Evolutionary conservation across 2,329 filamentous ascomycete genomes (phyloP), one percentile per base, ranked within the genome.

Genomic region (Diplodia mutila): DNA sequence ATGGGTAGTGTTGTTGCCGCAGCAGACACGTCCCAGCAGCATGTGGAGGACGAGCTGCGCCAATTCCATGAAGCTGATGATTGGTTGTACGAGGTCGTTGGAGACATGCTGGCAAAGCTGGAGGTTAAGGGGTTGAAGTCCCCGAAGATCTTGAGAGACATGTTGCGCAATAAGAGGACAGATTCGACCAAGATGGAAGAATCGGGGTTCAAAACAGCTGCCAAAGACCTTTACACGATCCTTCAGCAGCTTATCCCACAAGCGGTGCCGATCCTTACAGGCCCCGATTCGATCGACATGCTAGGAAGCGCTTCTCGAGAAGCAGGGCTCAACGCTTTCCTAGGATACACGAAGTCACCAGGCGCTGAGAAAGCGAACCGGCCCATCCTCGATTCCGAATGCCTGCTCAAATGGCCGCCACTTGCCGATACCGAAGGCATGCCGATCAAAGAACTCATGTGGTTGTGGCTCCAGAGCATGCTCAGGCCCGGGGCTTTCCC

Each of bases 11-110:
- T 85, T 46, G 81, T 84, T 23, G 77, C 81, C 18, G 77, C 80
- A 32, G 83, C 85, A 49, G 86, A 88, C 68, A 80, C 81, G 54
- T 80, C 79, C 21, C 86, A 83, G 72, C 83, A 64, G 25, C 57
- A 86, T 71, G 84, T 84, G 68, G 83, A 86, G 70, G 82, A 86
- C 66, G 84, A 85, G 57, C 76, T 89, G 14, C 83, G 85, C 69
- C 75, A 81, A 6, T 85, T 82, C 69, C 78, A 81, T 29, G 80
- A 86, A 70, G 85, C 86, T 2, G 88, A 90, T 73, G 81, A 86
- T 69, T 85, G 82, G 75, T 78, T 87, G 72, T 87, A 87, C 70
- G 83, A 84, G 63, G 84, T 84, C 2, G 77, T 85, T 16, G 82
- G 83, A 27, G 80, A 81, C 57, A 76, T 87, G 3, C 83, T 89